Evolutionary conservation across 2,329 filamentous ascomycete species (phyloP).

Genomic region (Aspergillus awamori): DNA sequence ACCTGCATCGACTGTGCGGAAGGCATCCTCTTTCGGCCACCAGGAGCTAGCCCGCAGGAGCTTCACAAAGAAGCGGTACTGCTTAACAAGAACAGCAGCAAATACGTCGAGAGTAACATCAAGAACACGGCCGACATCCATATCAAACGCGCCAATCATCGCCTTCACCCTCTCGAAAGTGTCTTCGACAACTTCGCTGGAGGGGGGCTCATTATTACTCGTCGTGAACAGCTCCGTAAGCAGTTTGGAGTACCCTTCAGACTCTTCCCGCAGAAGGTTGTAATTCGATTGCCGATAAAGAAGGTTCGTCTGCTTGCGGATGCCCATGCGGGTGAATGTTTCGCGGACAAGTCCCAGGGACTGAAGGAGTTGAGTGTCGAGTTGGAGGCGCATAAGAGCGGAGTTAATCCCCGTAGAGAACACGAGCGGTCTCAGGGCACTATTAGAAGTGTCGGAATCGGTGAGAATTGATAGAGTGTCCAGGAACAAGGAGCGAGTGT

Average conservation of each 20-base stretch:
- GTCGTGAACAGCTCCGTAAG: conserved; percentile 94
- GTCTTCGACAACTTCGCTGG: conserved; percentile 74
- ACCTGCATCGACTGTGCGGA: conserved; percentile 37
- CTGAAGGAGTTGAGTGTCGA: conserved; percentile 78
- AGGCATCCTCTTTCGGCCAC: conserved; percentile 77
- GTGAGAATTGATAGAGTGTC: conserved; percentile 80
- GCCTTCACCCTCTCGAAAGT: conserved; percentile 92
- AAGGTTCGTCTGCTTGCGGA: conserved; percentile 87
- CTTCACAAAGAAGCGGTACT: conserved; percentile 92
- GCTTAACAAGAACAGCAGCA: conserved; percentile 88
- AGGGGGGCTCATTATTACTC: conserved; percentile 72
- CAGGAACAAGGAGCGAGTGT: conserved; percentile 72
- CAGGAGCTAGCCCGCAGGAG: conserved; percentile 89
- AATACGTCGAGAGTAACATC: conserved; percentile 96
- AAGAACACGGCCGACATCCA: conserved; percentile 91
- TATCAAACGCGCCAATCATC: conserved; percentile 92
- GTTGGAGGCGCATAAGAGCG: conserved; percentile 72
- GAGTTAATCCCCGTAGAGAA: conserved; percentile 72
- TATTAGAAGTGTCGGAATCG: conserved; percentile 66
- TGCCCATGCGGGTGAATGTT: conserved; percentile 80
- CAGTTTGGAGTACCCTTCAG: conserved; percentile 94
- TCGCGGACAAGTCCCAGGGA: conserved; percentile 78
- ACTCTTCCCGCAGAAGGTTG: conserved; percentile 91
- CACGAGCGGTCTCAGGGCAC: conserved; percentile 68
- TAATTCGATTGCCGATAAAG: conserved; percentile 97